Evolutionary conservation across 805 yeast species (phyloP).

Genomic region (Metschnikowia kunwiensis): DNA sequence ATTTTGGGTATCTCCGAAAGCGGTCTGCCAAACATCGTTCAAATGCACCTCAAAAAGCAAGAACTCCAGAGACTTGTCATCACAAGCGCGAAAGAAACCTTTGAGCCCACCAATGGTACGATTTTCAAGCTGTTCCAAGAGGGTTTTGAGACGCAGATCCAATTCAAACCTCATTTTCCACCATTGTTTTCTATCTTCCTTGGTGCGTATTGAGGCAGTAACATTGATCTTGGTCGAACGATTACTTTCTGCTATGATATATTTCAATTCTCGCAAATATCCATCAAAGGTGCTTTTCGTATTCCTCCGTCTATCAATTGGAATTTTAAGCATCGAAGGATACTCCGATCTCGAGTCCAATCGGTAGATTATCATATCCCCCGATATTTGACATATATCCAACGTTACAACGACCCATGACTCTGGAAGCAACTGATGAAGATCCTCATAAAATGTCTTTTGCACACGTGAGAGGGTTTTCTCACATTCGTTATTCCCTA

Average conservation of each 20-base stretch:
- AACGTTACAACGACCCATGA: conserved; percentile 60
- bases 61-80: conserved; percentile 21
- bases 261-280: conserved; percentile 28
- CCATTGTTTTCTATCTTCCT: conserved; percentile 67
- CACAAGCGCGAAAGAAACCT: conserved; percentile 51
- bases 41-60: conserved; percentile 22
- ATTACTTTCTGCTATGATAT: conserved; percentile 61
- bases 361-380: conserved; percentile 55
- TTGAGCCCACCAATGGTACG: conserved; percentile 78
- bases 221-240: conserved; percentile 52
- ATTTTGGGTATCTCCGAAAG: conserved; percentile 5
- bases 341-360: conserved; percentile 22
- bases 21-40: conserved; percentile 12
- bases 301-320: conserved; percentile 50
- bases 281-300: conserved; percentile 42
- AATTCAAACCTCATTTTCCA: conserved; percentile 67
- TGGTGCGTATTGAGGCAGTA: conserved; percentile 50
- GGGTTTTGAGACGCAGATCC: conserved; percentile 51
- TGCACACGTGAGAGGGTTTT: conserved; percentile 10
- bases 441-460: conserved; percentile 12
- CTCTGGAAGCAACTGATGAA: conserved; percentile 31
- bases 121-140: conserved; percentile 58
- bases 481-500: conserved; percentile 6
- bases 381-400: conserved; percentile 56
- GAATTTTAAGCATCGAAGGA: conserved; percentile 55